Evolutionary conservation across 2,329 filamentous ascomycete genomes (phyloP), one percentile per base, ranked within the genome.

Genomic region (Epichloe brachyelytri): DNA sequence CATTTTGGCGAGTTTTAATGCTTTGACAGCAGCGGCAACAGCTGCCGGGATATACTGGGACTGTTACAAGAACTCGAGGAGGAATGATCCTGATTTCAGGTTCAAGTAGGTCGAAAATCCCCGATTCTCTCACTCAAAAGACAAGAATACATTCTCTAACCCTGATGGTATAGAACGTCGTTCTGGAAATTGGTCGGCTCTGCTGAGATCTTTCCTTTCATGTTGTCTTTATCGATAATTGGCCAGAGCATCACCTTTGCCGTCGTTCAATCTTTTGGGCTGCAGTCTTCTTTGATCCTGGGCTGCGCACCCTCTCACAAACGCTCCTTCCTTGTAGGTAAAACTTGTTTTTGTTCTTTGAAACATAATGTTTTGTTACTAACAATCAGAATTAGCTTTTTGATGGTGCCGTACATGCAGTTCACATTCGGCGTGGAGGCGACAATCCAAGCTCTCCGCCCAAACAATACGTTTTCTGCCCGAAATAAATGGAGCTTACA

Each of bases 321-420:
- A 66, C 79, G 36, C 76, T 81, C 74, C 72, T 81, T 57, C 78
- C 79, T 60, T 77, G 80, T 82, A 69, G 51, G 69, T 36, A 12
- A 15, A 37, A 7, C 3, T 19, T 14, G 2, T 37, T 33, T 30
- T 12, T 47, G 10, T 10, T 47, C 12, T 22, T 11, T 10, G 26
- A 30, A 30, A 37, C 11, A 8, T 30, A 17, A 19, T 49, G 11
- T 46, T 22, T n/a, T 34, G 20, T 30, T n/a, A 22, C 36, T 43
- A 19, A 49, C 30, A 34, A n/a, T n/a, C 36, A 8, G 15, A 33
- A 17, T 14, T n/a, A 85, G 83, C 79, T 71, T 85, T 37, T 85
- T 86, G 58, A 72, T 86, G 49, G 75, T 80, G 8, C 82, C 82
- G 26, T 84, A 76, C 55, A 75, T 82, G 34, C 82, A 85, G 56